Conservation (phyloP, 2,329 filamentous ascomycete genomes). For the Colletotrichum melonis region DNA sequence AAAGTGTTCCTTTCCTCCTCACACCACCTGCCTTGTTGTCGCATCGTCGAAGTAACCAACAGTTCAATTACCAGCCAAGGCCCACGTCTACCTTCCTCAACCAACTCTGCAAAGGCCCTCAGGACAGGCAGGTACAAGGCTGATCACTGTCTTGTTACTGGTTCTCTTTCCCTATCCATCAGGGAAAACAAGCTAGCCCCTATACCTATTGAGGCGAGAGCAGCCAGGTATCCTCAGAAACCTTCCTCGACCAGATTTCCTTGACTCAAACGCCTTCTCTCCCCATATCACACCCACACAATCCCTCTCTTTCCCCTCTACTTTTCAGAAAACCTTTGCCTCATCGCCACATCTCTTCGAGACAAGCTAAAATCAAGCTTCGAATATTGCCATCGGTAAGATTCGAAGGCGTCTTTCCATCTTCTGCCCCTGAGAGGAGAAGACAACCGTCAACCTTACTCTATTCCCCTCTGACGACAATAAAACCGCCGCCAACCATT, state of each 20-base stretch:
- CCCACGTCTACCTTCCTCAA: neutral
- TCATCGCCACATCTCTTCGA: neutral
- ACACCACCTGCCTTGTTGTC: neutral
- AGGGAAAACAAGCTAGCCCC: neutral
- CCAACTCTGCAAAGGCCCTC: neutral
- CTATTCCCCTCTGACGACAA: neutral
- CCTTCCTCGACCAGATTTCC: neutral
- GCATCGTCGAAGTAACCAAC: neutral
- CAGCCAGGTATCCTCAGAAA: neutral
- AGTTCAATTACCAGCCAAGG: neutral
- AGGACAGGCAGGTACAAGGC: conserved; percentile 6
- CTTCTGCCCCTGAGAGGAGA: neutral
- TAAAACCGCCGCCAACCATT: neutral
- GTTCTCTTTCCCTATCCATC: neutral
- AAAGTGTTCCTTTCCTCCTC: neutral
- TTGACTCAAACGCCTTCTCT: neutral
- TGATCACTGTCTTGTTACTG: neutral
- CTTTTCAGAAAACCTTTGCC: neutral
- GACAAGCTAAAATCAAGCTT: neutral
- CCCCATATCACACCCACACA: neutral
- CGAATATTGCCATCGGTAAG: neutral
- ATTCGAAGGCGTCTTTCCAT: neutral
- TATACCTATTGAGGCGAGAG: neutral
- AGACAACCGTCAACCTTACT: neutral
- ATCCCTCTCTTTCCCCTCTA: neutral